Evolutionary conservation across 2,329 filamentous ascomycete species (phyloP).

Genomic region (Exophiala spinifera): DNA sequence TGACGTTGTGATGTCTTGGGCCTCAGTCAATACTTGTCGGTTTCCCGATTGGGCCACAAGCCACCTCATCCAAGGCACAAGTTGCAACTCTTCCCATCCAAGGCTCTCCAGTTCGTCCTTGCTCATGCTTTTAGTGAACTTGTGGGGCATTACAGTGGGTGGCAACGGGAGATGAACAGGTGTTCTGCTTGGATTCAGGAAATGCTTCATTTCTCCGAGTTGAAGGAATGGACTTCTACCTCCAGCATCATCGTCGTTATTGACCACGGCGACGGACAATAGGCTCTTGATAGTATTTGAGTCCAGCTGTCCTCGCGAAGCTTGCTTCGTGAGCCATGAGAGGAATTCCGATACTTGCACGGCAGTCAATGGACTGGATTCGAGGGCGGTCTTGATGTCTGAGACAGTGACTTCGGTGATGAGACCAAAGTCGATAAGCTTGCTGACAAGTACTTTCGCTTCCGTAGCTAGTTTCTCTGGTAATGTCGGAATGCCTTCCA

Average conservation of each 20-base stretch:
- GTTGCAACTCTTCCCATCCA: slow-evolving; percentile 80
- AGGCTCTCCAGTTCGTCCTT: slow-evolving; percentile 70
- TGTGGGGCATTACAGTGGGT: slow-evolving; percentile 75
- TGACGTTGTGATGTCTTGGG: slow-evolving; percentile 68
- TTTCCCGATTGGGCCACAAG: slow-evolving; percentile 66
- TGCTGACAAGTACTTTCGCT: slow-evolving; percentile 69
- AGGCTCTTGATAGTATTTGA: slow-evolving; percentile 63
- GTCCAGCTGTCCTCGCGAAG: slow-evolving; percentile 70
- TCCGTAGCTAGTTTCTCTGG: slow-evolving; percentile 70
- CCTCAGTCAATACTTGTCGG: slow-evolving; percentile 54
- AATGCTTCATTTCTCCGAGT: slow-evolving; percentile 71
- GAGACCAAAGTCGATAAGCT: slow-evolving; percentile 78
- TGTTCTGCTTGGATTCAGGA: slow-evolving; percentile 73
- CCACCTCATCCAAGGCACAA: slow-evolving; percentile 81
- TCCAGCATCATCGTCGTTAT: slow-evolving; percentile 55
- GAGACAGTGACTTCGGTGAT: slow-evolving; percentile 82
- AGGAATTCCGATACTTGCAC: slow-evolving; percentile 79
- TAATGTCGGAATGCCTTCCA: slow-evolving; percentile 83
- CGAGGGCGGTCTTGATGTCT: slow-evolving; percentile 81
- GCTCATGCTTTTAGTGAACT: slow-evolving; percentile 70
- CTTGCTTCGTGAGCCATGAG: slow-evolving; percentile 74
- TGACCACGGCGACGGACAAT: slow-evolving; percentile 65
- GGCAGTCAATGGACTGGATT: slow-evolving; percentile 74
- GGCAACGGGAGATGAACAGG: slow-evolving; percentile 79
- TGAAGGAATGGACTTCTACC: slow-evolving; percentile 70